Evolutionary conservation across 2,329 filamentous ascomycete genomes (phyloP), one percentile per base, ranked within the genome.

Genomic region (Exutisphaerella laricina): DNA sequence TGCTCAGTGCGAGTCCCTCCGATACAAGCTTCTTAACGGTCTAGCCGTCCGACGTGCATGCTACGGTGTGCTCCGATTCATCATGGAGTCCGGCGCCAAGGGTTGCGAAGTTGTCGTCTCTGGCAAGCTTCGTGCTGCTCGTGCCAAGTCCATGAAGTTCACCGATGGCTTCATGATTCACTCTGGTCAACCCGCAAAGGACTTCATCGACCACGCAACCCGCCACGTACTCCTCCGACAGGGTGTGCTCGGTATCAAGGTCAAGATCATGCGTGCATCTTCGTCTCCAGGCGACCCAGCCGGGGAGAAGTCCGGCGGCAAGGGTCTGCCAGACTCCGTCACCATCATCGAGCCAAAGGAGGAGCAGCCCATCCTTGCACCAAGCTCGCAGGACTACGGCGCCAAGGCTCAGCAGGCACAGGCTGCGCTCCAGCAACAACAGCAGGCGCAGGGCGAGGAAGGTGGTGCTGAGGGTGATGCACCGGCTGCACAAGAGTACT

Each of bases 141-240:
- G 92, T 80, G 92, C 92, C 75, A 98, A 98, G 88, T 88, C 81
- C 78, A 98, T 98, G 92, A 98, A 98, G 85, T 98, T 98, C 85
- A 98, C 92, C 74, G 80, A 98, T 74, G 92, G 92, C 71, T 98
- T 98, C 88, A 98, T 98, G 92, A 98, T 98, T 77, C 92, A 98
- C 87, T 98, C 92, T 67, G 92, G 92, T 77, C 92, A 98, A 74
- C 92, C 92, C 68, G 92, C 90, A 68, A 90, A 94, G 77, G 92
- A 98, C 78, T 98, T 98, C 79, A 98, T 98, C 72, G 92, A 98
- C 80, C 80, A 77, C 66, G 94, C 94, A 63, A 97, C 92, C 67
- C 92, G 92, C 66, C 92, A 98, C 87, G 92, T 98, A 66, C 88
- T 98, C 60, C 89, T 98, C 73, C 87, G 94, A 77, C 92, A 98